Evolutionary conservation across 2,329 filamentous ascomycete species (phyloP).

Genomic region (Helicocarpus griseus): DNA sequence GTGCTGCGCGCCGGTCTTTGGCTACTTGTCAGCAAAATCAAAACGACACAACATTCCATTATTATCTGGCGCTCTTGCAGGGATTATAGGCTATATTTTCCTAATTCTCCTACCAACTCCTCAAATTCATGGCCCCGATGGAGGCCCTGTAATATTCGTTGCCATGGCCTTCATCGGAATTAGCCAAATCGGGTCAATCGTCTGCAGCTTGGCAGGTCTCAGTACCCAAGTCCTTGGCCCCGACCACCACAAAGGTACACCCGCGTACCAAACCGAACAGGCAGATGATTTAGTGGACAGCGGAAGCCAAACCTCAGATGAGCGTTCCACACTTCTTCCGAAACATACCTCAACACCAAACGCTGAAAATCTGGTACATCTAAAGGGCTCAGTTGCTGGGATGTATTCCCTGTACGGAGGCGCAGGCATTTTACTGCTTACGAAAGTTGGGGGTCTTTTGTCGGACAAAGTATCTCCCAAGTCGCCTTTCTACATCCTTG

Average conservation of each 20-base stretch:
- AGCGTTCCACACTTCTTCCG: constrained; percentile 24
- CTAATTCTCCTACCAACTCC: constrained; percentile 72
- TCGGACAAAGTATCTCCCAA: constrained; percentile 68
- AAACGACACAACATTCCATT: constrained; percentile 63
- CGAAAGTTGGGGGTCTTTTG: constrained; percentile 77
- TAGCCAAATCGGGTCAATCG: constrained; percentile 92
- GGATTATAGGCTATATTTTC: constrained; percentile 65
- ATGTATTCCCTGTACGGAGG: constrained; percentile 89
- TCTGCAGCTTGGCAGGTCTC: constrained; percentile 84
- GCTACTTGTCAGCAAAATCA: constrained; percentile 66
- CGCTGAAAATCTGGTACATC: constrained; percentile 36
- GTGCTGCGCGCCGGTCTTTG: constrained; percentile 76
- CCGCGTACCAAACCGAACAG: not conserved
- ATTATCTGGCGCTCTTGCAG: constrained; percentile 59
- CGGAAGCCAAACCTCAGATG: constrained; percentile 4
- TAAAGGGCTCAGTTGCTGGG: constrained; percentile 91
- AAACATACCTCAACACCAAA: constrained; percentile 15
- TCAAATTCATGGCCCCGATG: constrained; percentile 61
- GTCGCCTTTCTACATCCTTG: constrained; percentile 92
- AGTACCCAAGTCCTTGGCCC: constrained; percentile 62
- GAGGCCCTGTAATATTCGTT: constrained; percentile 59
- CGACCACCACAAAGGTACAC: not conserved
- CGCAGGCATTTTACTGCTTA: constrained; percentile 78
- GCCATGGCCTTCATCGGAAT: constrained; percentile 74
- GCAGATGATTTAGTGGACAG: not conserved